These are phyloP conservation scores for Chlorella sp. DNA, from an alignment of 139 green algal species.

Conservation along the genomic window DNA sequence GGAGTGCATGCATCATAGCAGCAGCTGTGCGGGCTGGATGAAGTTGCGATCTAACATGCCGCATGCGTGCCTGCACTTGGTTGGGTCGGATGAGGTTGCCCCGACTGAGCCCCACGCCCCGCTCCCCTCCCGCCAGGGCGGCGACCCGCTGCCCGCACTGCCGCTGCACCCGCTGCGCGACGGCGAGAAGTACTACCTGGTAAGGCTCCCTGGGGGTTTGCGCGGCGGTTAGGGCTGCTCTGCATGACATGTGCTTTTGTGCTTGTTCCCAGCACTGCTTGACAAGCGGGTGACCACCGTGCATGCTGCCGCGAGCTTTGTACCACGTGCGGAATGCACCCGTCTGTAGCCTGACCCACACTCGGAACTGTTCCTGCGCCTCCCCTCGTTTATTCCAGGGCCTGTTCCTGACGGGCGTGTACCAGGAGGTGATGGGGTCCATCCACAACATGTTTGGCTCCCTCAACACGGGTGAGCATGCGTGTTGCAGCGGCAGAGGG, in stretches of 20 bases:
- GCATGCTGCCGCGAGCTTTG: not conserved
- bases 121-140: not conserved
- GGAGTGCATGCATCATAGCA: not conserved
- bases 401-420: slow-evolving; percentile 23
- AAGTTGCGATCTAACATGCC: too few relatives aligned
- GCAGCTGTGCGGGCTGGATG: not conserved
- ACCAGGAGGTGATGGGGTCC: slow-evolving; percentile 65
- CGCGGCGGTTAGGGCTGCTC: too few relatives aligned
- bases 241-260: too few relatives aligned
- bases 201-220: too few relatives aligned
- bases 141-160: slow-evolving; percentile 41
- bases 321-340: not conserved
- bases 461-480: slow-evolving; percentile 53
- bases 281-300: too few relatives aligned
- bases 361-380: too few relatives aligned
- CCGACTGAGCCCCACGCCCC: not conserved
- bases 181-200: slow-evolving; percentile 55
- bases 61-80: too few relatives aligned
- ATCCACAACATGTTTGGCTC: slow-evolving; percentile 76
- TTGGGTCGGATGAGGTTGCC: too few relatives aligned
- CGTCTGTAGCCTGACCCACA: not conserved
- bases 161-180: slow-evolving; percentile 55
- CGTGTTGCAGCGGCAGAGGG: too few relatives aligned
- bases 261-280: too few relatives aligned
- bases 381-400: not conserved